Evolutionary conservation across 345 rosid species (phyloP).

Genomic region (Eutrema japonicum): DNA sequence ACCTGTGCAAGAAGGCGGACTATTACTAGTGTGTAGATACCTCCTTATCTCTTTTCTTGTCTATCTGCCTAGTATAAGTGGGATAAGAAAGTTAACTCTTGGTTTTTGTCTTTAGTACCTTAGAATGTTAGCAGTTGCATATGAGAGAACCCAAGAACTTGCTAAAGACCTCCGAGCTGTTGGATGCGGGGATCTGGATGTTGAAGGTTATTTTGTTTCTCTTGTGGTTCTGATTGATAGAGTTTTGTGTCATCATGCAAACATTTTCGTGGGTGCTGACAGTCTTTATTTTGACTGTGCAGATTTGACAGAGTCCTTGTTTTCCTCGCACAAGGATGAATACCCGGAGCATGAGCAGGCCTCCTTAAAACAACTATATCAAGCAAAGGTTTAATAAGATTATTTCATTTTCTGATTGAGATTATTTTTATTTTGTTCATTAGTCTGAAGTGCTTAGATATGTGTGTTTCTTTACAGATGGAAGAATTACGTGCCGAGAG

Average conservation of each 20-base stretch:
- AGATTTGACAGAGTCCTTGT: constrained; percentile 92
- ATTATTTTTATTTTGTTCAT: constrained; percentile 23
- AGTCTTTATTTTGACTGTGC: constrained; percentile 38
- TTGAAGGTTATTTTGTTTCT: constrained; percentile 67
- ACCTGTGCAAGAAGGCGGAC: constrained; percentile 75
- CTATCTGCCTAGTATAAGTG: constrained; percentile 16
- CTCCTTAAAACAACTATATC: constrained; percentile 87
- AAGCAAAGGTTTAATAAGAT: constrained; percentile 65
- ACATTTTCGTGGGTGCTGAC: constrained; percentile 13
- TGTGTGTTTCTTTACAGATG: constrained; percentile 59
- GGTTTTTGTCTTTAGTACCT: constrained; percentile 78
- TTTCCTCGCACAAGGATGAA: constrained; percentile 93
- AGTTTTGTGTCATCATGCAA: constrained; percentile 15
- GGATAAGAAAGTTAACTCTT: constrained; percentile 21
- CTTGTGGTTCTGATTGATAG: constrained; percentile 29
- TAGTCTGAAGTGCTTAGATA: constrained; percentile 12
- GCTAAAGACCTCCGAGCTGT: constrained; percentile 89
- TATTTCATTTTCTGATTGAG: constrained; percentile 23
- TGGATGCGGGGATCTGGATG: constrained; percentile 98
- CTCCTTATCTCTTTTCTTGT: constrained; percentile 25
- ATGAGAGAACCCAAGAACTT: constrained; percentile 98
- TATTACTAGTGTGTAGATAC: constrained; percentile 51
- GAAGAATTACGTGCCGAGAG: constrained; percentile 89
- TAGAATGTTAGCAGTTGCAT: constrained; percentile 94
- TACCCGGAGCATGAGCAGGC: constrained; percentile 96